A percentile compares a stretch with the other conserved stretches of the same genome.
Conservation (phyloP, 2,329 filamentous ascomycete genomes). For the Laburnicola sp. region DNA sequence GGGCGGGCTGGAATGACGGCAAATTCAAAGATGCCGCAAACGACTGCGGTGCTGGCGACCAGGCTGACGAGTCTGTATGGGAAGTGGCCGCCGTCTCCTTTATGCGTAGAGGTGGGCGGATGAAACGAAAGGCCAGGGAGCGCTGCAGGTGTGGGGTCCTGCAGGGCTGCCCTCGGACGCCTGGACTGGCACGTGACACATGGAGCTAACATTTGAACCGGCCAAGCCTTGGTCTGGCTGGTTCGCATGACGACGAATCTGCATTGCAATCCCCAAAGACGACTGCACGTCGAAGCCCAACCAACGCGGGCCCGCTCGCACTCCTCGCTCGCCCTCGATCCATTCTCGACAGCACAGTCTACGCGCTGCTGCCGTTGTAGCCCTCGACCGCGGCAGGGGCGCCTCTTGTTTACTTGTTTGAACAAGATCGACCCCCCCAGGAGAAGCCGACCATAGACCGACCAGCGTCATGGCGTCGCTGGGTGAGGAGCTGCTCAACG, state of each 20-base stretch:
- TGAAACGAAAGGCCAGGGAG: slow-evolving; percentile 2
- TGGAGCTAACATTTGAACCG: not conserved
- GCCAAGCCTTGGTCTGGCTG: slow-evolving; percentile 2
- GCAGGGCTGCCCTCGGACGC: no score
- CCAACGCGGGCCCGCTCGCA: slow-evolving; percentile 1
- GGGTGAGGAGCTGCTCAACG: slow-evolving; percentile 90
- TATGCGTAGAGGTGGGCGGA: not conserved
- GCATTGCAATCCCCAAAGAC: slow-evolving; percentile 1
- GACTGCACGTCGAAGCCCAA: not conserved
- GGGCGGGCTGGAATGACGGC: not conserved
- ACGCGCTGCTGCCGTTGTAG: not conserved
- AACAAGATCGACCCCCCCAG: slow-evolving; percentile 26
- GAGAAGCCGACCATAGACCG: slow-evolving; percentile 23
- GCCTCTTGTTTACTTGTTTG: slow-evolving; percentile 31
- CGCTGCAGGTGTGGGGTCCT: not conserved
- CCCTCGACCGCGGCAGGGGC: slow-evolving; percentile 2
- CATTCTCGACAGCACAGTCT: not conserved
- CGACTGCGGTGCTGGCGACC: not conserved
- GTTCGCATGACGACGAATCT: slow-evolving; percentile 5
- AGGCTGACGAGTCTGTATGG: not conserved
- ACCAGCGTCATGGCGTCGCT: slow-evolving; percentile 76
- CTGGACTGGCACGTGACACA: not conserved
- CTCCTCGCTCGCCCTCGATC: not conserved
- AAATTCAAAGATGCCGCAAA: not conserved
- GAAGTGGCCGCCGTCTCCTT: slow-evolving; percentile 1